These are phyloP conservation scores for Arabidopsis arenosa DNA, from an alignment of 345 rosid genomes.

Conservation along the genomic window DNA sequence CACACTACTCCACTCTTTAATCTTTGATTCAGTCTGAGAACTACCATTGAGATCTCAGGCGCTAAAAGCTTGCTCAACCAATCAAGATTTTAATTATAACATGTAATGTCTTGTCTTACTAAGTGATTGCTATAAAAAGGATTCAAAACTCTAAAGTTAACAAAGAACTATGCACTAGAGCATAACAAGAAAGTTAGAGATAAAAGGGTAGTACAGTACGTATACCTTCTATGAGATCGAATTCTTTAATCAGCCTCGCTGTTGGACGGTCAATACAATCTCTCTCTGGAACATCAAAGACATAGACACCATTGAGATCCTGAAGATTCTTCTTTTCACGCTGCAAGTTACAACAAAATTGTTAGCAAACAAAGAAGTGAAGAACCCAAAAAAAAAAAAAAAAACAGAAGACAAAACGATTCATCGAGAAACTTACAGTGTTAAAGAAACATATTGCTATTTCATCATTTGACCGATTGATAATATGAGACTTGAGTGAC, in stretches of 20 bases:
- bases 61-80: constrained; percentile 1
- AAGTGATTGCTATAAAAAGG: constrained; percentile 10
- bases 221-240: constrained; percentile 72
- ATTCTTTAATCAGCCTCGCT: constrained; percentile 84
- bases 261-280: constrained; percentile 85
- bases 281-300: constrained; percentile 76
- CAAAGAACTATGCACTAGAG: constrained; percentile 10
- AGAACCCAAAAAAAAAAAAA: background rate
- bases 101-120: background rate
- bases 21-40: constrained; percentile 1
- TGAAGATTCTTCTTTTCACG: constrained; percentile 90
- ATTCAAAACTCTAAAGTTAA: background rate
- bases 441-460: constrained; percentile 91
- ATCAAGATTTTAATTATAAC: background rate
- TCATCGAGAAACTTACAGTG: constrained; percentile 61
- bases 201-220: constrained; percentile 13
- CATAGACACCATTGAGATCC: constrained; percentile 77
- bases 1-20: constrained; percentile 4
- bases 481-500: constrained; percentile 80
- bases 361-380: background rate
- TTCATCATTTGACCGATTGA: constrained; percentile 80
- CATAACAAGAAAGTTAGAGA: constrained; percentile 2
- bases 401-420: background rate
- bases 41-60: constrained; percentile 1
- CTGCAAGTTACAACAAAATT: constrained; percentile 56